A percentile compares a stretch with the other conserved stretches of the same genome.
phyloP scores from a whole-genome alignment of 2,329 filamentous ascomycete genomes.

The Colletotrichum lini region DNA sequence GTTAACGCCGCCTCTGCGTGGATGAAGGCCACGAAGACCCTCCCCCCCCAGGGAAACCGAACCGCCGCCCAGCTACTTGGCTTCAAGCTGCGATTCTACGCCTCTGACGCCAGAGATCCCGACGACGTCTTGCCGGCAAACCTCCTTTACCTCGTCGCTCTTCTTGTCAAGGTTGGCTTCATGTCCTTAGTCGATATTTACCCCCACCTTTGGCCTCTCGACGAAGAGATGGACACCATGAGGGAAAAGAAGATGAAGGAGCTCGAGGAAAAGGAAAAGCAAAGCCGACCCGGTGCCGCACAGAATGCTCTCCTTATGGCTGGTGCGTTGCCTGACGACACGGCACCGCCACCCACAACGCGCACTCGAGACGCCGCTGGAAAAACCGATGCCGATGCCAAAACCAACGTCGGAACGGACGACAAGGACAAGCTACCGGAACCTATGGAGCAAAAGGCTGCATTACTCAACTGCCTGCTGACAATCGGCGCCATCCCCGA shows the following conservation, averaged over 20 bases:
- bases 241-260: conserved; percentile 80
- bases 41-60: conserved; percentile 88
- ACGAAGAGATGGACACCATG: conserved; percentile 85
- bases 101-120: conserved; percentile 81
- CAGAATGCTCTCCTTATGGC: conserved; percentile 91
- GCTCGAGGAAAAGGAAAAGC: conserved; percentile 82
- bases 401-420: conserved; percentile 61
- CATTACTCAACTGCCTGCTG: conserved; percentile 86
- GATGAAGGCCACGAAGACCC: conserved; percentile 84
- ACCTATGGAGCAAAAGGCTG: conserved; percentile 89
- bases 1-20: conserved; percentile 76
- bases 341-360: conserved; percentile 61
- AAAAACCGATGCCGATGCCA: conserved; percentile 68
- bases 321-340: conserved; percentile 89
- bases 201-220: conserved; percentile 88
- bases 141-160: conserved; percentile 89
- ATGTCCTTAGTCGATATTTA: conserved; percentile 93
- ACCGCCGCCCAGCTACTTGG: conserved; percentile 95
- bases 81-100: conserved; percentile 97
- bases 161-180: conserved; percentile 97
- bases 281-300: conserved; percentile 77
- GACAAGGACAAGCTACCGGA: conserved; percentile 73
- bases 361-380: conserved; percentile 66
- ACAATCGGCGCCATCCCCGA: conserved; percentile 95
- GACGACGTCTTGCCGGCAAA: conserved; percentile 90